Evolutionary conservation across 2,329 filamentous ascomycete genomes (phyloP), one percentile per base, ranked within the genome.

Genomic region (Tolypocladium nubicola): DNA sequence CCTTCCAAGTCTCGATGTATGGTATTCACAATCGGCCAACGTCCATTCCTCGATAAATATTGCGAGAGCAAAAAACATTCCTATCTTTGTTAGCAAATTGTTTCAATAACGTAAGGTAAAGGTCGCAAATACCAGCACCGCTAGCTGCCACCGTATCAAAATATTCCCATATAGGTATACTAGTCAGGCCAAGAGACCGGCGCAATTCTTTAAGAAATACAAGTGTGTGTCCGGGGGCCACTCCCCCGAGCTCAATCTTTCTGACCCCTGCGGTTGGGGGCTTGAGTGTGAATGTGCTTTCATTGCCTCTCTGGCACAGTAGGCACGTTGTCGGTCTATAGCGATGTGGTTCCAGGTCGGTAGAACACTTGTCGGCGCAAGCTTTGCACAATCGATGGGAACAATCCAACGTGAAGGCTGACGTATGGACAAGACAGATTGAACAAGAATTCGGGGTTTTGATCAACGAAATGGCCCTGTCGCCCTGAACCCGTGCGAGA

Each of bases 131-230:
- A 41, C 55, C 16, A 53, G 33, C 37, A 10, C 30, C 49, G 13
- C 30, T 38, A 10, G 35, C 55, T 19, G 38, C 19, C 9, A 57
- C 33, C n/a, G 13, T 37, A 35, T 52, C 49, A 39, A 57, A 57
- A 50, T 57, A n/a, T 49, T 57, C 55, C 10, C n/a, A 30, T 21
- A 57, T 26, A 16, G 55, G 50, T 50, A 57, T 57, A 13, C 8
- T 43, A 41, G 35, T 53, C 13, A 57, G 55, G 16, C 55, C 26
- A 45, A 47, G 21, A 16, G 19, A 26, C 33, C 35, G 4, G 13
- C 53, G 23, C 3, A 57, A 30, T 35, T 45, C 8, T 57, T 57
- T 57, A n/a, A 57, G 55, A 39, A 52, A 52, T 10, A 21, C 4
- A 23, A 50, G 35, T 19, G 50, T 57, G 2, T 57, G 3, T 23